phyloP scores from a whole-genome alignment of 495 filamentous ascomycete genomes.

The Tuber borchii region DNA sequence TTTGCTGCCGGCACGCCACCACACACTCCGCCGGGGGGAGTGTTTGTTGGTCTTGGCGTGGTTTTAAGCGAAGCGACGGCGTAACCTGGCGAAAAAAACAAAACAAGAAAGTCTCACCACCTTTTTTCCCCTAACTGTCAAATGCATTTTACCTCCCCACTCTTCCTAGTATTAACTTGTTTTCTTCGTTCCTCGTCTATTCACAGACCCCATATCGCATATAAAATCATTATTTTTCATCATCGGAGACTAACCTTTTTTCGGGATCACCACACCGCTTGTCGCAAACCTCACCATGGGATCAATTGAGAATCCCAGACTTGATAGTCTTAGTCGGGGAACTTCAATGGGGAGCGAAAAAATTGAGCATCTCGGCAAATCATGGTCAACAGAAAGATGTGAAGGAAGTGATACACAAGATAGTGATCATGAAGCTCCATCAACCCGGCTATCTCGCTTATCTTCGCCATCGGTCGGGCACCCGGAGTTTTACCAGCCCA shows the following conservation, averaged over 20 bases:
- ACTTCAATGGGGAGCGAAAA: background rate
- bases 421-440: background rate
- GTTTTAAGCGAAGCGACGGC: background rate
- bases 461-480: conserved; percentile 14
- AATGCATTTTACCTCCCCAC: background rate
- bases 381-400: background rate
- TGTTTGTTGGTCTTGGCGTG: background rate
- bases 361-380: background rate
- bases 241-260: background rate
- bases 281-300: background rate
- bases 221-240: background rate
- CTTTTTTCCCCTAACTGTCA: background rate
- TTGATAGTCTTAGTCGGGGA: background rate
- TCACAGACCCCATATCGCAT: background rate
- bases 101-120: background rate
- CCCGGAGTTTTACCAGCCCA: background rate
- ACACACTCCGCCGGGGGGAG: background rate
- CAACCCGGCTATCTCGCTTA: background rate
- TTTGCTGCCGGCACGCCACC: too few relatives aligned
- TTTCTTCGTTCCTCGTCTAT: background rate
- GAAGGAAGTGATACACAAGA: background rate
- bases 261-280: background rate
- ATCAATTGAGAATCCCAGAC: background rate
- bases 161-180: background rate
- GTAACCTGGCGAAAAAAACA: background rate